Evolutionary conservation across 306 rosid genomes (phyloP), one percentile per base, ranked within the genome.

Genomic region (Acacia acuminata): DNA sequence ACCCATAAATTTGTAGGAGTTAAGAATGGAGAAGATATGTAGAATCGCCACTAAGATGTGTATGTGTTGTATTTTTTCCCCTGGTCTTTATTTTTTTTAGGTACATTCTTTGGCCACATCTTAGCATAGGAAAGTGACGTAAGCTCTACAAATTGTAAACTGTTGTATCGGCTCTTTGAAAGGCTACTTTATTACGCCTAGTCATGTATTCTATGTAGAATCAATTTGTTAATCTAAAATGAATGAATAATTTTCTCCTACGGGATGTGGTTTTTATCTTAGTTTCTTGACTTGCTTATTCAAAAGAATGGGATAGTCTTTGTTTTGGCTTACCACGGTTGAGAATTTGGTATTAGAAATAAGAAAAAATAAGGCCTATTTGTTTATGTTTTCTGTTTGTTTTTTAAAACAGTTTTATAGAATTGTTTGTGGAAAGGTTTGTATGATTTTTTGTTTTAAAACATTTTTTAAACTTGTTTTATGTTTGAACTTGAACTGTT

Each of bases 21-120:
- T 85, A 66, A 75, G 27, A 75, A 56, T 30, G 34, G 79, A 73
- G 75, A 72, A 63, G 72, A 79, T 82, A 82, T 84, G 71, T 82
- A 82, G 86, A 58, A 85, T 84, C 68, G 3, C 61, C 79, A 32
- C 42, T 40, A 58, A 65, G 79, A 76, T 82, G 83, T 85, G 48
- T 67, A 85, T 81, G 83, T 67, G 83, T 74, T 81, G 77, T 82
- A 20, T 11, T 12, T 76, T 82, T 40, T 9, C 73, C 58, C 11
- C 71, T 56, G n/a, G 84, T 86, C 82, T 85, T 68, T 24, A 4
- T 77, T 65, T 51, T 75, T 76, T 72, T 20, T 71, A 36, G 68
- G 19, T 75, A 70, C 83, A 74, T 30, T 45, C 83, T 40, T 53
- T 53, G 72, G 82, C 75, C n/a, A n/a, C n/a, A n/a, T n/a, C n/a